A percentile compares a stretch with the other conserved stretches of the same genome.
These are phyloP conservation scores for Citrus sinensis DNA, from an alignment of 345 rosid species.

Conservation along the genomic window DVS_A1.0 CM039169.1:32136501-32137000, in stretches of 20 bases:
- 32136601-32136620: conserved; percentile 89
- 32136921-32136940: conserved; percentile 90
- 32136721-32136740: conserved; percentile 95
- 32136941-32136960: conserved; percentile 98
- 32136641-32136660: background rate
- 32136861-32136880: background rate
- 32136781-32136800: conserved; percentile 84
- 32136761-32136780: conserved; percentile 85
- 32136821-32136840: conserved; percentile 2
- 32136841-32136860: background rate
- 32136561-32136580: conserved; percentile 81
- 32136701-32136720: conserved; percentile 48
- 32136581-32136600: conserved; percentile 88
- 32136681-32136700: background rate
- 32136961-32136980: conserved; percentile 97
- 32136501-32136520: conserved; percentile 68
- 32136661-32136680: background rate
- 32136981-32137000: conserved; percentile 98
- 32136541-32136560: conserved; percentile 78
- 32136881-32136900: conserved; percentile 29
- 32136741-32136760: conserved; percentile 85
- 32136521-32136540: conserved; percentile 73
- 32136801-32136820: conserved; percentile 81
- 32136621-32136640: conserved; percentile 19
- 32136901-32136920: conserved; percentile 86